Base-by-base conservation (phyloP, 1,284 basidiomycete species). In the Flammula alnicola region DNA sequence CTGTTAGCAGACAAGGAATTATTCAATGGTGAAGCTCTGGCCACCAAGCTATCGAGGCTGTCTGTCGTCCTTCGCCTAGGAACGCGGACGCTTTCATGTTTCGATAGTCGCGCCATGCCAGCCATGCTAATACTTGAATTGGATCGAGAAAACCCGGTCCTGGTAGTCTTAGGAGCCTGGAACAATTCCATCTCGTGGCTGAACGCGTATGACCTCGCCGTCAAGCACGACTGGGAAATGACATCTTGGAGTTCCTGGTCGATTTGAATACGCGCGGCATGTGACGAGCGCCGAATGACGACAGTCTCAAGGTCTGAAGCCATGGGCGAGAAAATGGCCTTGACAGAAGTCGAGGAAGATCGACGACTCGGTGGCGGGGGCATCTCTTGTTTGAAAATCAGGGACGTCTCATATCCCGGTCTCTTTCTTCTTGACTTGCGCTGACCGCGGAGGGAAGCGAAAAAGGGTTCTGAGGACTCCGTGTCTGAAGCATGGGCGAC, bases 241-340 rank as follows among this genome's bases (percentile, higher is more conserved):
- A 91, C 80, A 55, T 91, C 88, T 43, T 78, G 75, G 14, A 91
- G 68, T 10, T 79, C 82, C 37, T 81, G 77, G 56, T 91, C 88
- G 27, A 88, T 80, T 41, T 81, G 78, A 22, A 81, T 76, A 16
- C 92, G 83, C 25, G 86, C 83, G 26, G 80, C 75, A 11, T 79
- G 71, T 5, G 90, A 86, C 7, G 84, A 83, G 7, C 91, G 83
- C 25, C 84, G 79, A 46, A 91, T 81, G 30, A 88, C 73, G 39
- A 90, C 78, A 3, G 81, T 83, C 20, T 82, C 77, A 9, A 76
- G 70, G 47, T 84, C 80, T 17, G 78, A 68, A 3, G 69, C 55
- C 47, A 73, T 61, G 12, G 78, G 74, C 1, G 75, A 63, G 55
- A 83, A 82, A 36, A 83, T 77, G 5, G 74, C 71, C 60, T 79